Evolutionary conservation across 1,284 basidiomycete species (phyloP).

Genomic region (Sporisorium reilianum): DNA sequence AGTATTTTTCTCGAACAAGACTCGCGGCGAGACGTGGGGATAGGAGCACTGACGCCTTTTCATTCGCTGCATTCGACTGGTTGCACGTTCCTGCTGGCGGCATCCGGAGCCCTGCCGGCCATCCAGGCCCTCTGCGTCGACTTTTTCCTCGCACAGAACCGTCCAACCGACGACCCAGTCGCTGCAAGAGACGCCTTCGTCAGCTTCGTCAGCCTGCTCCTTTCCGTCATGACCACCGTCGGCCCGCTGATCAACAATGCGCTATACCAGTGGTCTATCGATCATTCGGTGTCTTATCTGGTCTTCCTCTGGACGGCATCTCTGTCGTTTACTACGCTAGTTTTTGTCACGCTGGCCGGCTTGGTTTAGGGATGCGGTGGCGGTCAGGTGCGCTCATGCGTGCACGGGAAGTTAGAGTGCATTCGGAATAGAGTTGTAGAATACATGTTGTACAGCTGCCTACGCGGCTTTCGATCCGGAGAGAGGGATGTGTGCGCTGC

Average conservation of each 20-base stretch:
- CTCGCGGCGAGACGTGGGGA: background rate
- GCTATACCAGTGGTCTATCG: constrained; percentile 37
- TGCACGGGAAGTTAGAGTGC: background rate
- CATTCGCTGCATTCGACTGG: constrained; percentile 2
- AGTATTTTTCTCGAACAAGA: constrained; percentile 9
- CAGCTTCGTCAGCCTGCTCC: constrained; percentile 29
- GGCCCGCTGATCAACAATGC: constrained; percentile 40
- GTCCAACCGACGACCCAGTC: constrained; percentile 26
- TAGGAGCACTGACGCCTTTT: background rate
- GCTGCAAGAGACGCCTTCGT: constrained; percentile 44
- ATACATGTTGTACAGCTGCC: background rate
- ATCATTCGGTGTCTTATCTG: constrained; percentile 17
- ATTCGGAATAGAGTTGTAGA: background rate
- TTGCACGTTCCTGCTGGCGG: constrained; percentile 19
- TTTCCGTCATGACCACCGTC: constrained; percentile 2
- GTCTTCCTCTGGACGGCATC: constrained; percentile 35
- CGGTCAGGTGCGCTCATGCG: background rate
- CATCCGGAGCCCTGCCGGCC: constrained; percentile 20
- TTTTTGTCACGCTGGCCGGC: constrained; percentile 17
- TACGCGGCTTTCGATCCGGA: background rate
- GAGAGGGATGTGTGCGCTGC: background rate
- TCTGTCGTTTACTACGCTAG: constrained; percentile 11
- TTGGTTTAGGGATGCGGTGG: background rate
- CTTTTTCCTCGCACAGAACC: constrained; percentile 38
- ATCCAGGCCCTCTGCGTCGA: constrained; percentile 42